Evolutionary conservation across 2,329 filamentous ascomycete species (phyloP).

Genomic region (Penicillium sp.): DNA sequence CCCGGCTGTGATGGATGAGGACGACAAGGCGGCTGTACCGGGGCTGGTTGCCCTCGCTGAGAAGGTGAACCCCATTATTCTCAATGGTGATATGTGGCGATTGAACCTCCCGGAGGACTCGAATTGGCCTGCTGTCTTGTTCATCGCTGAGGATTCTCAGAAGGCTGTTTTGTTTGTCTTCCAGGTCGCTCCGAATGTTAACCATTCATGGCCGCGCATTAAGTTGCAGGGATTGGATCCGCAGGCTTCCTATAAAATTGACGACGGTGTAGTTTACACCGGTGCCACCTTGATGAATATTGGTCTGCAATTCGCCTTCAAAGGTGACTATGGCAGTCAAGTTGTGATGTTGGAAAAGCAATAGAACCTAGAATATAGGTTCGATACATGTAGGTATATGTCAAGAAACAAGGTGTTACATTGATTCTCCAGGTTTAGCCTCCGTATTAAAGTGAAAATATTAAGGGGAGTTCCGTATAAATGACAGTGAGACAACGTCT

Average conservation of each 20-base stretch:
- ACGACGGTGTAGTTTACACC: conserved; percentile 53
- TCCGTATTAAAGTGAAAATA: no score
- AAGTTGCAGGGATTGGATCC: conserved; percentile 58
- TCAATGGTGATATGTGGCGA: conserved; percentile 59
- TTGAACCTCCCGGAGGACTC: conserved; percentile 57
- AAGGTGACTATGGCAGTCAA: conserved; percentile 56
- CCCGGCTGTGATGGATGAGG: conserved; percentile 50
- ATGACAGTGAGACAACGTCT: no score
- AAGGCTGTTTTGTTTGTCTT: conserved; percentile 59
- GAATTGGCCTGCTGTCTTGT: conserved; percentile 62
- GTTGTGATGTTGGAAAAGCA: conserved; percentile 55
- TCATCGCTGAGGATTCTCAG: conserved; percentile 52
- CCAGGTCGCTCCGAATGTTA: conserved; percentile 54
- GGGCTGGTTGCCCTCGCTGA: conserved; percentile 54
- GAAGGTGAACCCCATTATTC: conserved; percentile 58
- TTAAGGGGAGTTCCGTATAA: no score
- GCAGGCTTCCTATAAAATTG: conserved; percentile 52
- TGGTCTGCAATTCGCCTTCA: conserved; percentile 55
- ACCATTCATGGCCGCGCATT: conserved; percentile 54
- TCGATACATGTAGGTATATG: neutral
- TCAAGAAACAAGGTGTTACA: no score
- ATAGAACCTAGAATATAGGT: conserved; percentile 14
- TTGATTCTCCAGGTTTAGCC: no score
- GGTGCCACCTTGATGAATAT: conserved; percentile 62
- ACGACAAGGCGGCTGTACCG: conserved; percentile 55